A percentile compares a stretch with the other conserved stretches of the same genome.
Evolutionary conservation across 2,329 filamentous ascomycete genomes (phyloP).

Genomic region (Tolypocladium endophyticum): DNA sequence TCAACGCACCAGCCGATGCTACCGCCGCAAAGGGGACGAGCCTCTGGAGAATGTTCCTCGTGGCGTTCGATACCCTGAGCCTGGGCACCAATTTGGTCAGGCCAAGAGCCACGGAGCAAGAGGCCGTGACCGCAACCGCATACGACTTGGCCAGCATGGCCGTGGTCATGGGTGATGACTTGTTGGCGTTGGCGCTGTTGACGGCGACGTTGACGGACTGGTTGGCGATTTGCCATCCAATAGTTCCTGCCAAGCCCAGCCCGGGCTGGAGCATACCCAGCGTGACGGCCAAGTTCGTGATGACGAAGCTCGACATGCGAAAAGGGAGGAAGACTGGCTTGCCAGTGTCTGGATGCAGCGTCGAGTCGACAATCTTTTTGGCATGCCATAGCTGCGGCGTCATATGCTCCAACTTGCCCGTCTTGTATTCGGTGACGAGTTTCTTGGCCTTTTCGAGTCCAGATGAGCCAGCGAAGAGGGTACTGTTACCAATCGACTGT

Average conservation of each 20-base stretch:
- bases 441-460: conserved; percentile 81
- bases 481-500: conserved; percentile 42
- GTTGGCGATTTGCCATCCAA: conserved; percentile 92
- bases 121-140: conserved; percentile 81
- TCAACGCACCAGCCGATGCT: conserved; percentile 79
- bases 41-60: conserved; percentile 67
- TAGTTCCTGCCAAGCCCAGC: conserved; percentile 68
- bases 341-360: conserved; percentile 94
- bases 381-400: conserved; percentile 86
- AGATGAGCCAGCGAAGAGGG: conserved; percentile 65
- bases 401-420: conserved; percentile 68
- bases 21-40: conserved; percentile 95
- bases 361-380: conserved; percentile 96
- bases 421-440: conserved; percentile 77
- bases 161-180: conserved; percentile 78
- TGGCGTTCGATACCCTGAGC: conserved; percentile 66
- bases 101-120: conserved; percentile 85
- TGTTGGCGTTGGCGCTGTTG: conserved; percentile 97
- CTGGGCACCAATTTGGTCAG: conserved; percentile 84
- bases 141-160: conserved; percentile 82
- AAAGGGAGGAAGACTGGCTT: conserved; percentile 88
- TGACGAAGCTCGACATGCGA: conserved; percentile 91
- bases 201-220: conserved; percentile 97
- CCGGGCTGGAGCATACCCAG: conserved; percentile 94
- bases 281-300: conserved; percentile 90